These are phyloP conservation scores for Datura wrightii DNA, from an alignment of 257 asterid genomes.

Conservation along the genomic window DNA sequence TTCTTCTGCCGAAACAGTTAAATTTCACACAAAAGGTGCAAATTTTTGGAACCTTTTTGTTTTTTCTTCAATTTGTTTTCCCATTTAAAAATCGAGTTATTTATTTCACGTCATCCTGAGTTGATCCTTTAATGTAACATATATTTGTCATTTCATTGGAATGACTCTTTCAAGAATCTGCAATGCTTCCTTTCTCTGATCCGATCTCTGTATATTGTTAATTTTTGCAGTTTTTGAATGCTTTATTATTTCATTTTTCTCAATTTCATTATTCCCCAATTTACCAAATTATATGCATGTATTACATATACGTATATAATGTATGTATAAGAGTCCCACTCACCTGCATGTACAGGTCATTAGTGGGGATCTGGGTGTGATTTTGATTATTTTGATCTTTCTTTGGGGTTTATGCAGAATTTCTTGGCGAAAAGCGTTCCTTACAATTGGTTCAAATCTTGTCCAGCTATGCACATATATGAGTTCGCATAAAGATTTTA, in stretches of 20 bases:
- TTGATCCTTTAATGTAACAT: neutral
- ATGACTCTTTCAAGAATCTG: neutral
- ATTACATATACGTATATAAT: constrained; percentile 26
- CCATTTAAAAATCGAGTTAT: constrained; percentile 7
- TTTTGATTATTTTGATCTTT: constrained; percentile 8
- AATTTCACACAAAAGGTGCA: constrained; percentile 41
- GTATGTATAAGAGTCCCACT: constrained; percentile 15
- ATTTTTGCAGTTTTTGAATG: neutral
- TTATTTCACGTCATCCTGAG: constrained; percentile 4
- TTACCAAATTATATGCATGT: constrained; percentile 27
- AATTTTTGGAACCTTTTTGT: constrained; percentile 3
- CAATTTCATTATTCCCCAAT: constrained; percentile 35
- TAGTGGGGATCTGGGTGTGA: constrained; percentile 33
- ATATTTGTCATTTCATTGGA: neutral
- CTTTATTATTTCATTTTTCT: constrained; percentile 29
- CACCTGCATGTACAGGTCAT: constrained; percentile 6
- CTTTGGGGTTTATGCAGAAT: neutral
- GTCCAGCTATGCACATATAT: neutral
- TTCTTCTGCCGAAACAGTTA: constrained; percentile 32
- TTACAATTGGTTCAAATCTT: neutral
- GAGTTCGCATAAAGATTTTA: constrained; percentile 18
- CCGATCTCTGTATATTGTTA: constrained; percentile 47
- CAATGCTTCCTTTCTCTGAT: constrained; percentile 44
- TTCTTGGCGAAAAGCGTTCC: neutral
- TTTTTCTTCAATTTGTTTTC: constrained; percentile 1